These are phyloP conservation scores for Hygrocybe punicea DNA, from an alignment of 768 basidiomycete genomes.

Conservation along the genomic window DNA sequence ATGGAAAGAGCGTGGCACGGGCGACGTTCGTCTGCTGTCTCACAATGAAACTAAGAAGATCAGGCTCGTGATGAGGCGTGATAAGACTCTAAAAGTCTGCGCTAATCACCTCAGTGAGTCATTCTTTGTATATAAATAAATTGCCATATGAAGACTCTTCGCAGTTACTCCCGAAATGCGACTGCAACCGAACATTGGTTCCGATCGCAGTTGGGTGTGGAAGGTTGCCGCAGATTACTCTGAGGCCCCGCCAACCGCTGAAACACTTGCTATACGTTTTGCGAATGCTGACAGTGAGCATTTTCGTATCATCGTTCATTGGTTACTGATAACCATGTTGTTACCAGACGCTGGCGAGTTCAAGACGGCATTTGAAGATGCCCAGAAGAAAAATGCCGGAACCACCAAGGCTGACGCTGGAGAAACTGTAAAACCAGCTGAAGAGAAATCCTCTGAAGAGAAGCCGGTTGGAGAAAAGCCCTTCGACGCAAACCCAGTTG, in stretches of 20 bases:
- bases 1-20: constrained; percentile 99
- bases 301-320: not conserved
- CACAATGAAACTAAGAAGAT: constrained; percentile 90
- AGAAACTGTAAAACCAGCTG: constrained; percentile 17
- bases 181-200: constrained; percentile 96
- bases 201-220: constrained; percentile 99
- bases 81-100: constrained; percentile 99
- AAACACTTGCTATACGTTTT: constrained; percentile 97
- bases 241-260: constrained; percentile 82
- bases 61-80: constrained; percentile 97
- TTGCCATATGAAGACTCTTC: not conserved
- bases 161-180: constrained; percentile 86
- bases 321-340: constrained; percentile 1
- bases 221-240: constrained; percentile 95
- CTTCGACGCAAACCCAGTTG: constrained; percentile 19
- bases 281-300: constrained; percentile 91
- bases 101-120: constrained; percentile 90
- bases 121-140: constrained; percentile 17
- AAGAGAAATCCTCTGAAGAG: constrained; percentile 24
- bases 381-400: constrained; percentile 65
- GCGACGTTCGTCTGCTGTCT: constrained; percentile 87
- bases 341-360: constrained; percentile 75
- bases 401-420: constrained; percentile 22
- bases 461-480: constrained; percentile 14
- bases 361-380: constrained; percentile 85